Evolutionary conservation across 352 stramenopile species (phyloP), one percentile per base, ranked within the genome.

Genomic region (Phytophthora foliorum): DNA sequence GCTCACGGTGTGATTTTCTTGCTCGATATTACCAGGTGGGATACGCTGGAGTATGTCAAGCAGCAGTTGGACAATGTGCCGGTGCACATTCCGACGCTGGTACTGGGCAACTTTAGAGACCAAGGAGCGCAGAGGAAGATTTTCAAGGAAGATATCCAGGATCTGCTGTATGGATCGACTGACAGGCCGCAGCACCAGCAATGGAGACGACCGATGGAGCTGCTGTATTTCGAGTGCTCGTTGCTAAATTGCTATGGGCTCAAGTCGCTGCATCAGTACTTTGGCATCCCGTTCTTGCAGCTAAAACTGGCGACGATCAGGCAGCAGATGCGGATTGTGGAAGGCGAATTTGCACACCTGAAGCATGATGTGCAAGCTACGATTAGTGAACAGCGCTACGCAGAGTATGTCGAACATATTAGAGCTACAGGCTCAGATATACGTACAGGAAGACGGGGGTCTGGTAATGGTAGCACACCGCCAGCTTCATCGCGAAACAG

Each of bases 1-100:
- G 88, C 89, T n/a, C 87, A 94, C 57, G 86, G 86, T 8, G 89
- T 94, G 7, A 86, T 98, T 22, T 98, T 97, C 60, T 57, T 98
- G 55, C 65, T 98, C 51, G 88, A 98, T 65, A 79, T 97, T 31
- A 92, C 82, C 19, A 91, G 89, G 62, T 85, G 76, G 63, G 70
- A 91, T 57, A 93, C 88, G 44, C 75, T 96, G 29, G 88, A 95
- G 69, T 97, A 97, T 42, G 90, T 94, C 6, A 79, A 81, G 13
- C 69, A 87, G 49, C 80, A 93, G 41, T 65, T 95, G 10, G 77
- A 91, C 27, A 77, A 75, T 32, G 89, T 97, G 25, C 88, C 89
- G 0, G 63, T 83, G 24, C 81, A 94, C 41, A 92, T 96, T 53
- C 84, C 86, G 50, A 95, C 85, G 44, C 68, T 96, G 0, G 86